Evolutionary conservation across 129 eudicot genomes (phyloP).

Genomic region (Sambucus nigra): DNA sequence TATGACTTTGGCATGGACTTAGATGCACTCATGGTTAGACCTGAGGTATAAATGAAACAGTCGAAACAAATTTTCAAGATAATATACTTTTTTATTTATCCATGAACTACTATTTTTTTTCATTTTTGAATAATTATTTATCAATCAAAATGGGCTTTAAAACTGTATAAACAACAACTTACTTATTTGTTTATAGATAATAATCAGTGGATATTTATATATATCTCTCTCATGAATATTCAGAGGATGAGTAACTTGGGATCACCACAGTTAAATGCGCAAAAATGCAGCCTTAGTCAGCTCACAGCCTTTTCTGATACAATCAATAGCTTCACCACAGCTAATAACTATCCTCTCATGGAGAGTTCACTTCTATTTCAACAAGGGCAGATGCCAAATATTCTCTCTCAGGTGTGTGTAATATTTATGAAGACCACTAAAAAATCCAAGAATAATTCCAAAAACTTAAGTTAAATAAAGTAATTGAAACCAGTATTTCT

Average conservation of each 20-base stretch:
- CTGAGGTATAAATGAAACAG: conserved; percentile 42
- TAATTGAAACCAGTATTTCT: background rate
- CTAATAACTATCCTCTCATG: conserved; percentile 30
- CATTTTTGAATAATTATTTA: background rate
- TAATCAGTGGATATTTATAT: no score
- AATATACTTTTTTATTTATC: background rate
- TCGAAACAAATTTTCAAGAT: background rate
- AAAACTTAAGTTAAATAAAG: background rate
- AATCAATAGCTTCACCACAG: conserved; percentile 29
- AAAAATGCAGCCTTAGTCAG: conserved; percentile 30
- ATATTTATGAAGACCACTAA: conserved; percentile 14
- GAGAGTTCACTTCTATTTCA: conserved; percentile 44
- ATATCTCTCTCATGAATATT: background rate
- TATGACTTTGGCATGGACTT: conserved; percentile 79
- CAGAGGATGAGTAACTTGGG: conserved; percentile 50
- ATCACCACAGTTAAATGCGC: conserved; percentile 36
- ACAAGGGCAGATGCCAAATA: conserved; percentile 38
- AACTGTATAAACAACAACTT: no score
- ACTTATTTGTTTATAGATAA: no score
- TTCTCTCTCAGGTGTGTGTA: conserved; percentile 47
- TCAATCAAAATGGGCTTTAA: no score
- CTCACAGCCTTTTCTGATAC: conserved; percentile 12
- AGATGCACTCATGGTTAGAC: conserved; percentile 56
- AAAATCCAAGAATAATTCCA: background rate
- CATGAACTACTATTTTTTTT: background rate